A percentile compares a stretch with the other conserved stretches of the same genome.
These are phyloP conservation scores for Chrysoporthe deuterocubensis DNA, from an alignment of 2,329 filamentous ascomycete genomes.

Conservation along the genomic window DNA sequence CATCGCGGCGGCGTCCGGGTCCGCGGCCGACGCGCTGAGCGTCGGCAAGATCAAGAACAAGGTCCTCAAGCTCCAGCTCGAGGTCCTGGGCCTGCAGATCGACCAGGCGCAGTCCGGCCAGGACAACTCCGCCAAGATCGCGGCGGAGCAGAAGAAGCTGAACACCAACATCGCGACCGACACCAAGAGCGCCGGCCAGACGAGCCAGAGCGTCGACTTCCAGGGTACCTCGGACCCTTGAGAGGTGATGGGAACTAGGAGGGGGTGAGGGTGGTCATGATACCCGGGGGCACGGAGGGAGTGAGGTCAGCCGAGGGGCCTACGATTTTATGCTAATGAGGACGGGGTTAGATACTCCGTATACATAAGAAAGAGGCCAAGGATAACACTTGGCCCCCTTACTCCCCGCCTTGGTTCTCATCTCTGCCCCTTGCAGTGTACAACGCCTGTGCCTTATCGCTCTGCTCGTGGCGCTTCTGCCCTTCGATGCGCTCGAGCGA, in stretches of 20 bases:
- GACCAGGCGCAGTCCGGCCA: conserved; percentile 52
- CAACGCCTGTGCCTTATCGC: conserved; percentile 18
- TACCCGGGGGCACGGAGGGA: background rate
- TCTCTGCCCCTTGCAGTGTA: conserved; percentile 19
- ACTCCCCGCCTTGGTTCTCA: conserved; percentile 5
- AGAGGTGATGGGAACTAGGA: background rate
- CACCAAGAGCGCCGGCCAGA: conserved; percentile 39
- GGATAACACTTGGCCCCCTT: background rate
- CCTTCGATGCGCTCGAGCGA: conserved; percentile 26
- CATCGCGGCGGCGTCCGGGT: conserved; percentile 49
- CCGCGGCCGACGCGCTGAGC: conserved; percentile 50
- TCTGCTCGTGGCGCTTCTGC: conserved; percentile 20
- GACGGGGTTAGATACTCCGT: conserved; percentile 21
- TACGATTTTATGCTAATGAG: conserved; percentile 14
- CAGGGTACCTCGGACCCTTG: conserved; percentile 29
- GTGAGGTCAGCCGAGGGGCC: background rate
- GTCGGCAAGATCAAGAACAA: conserved; percentile 30
- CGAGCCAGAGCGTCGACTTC: conserved; percentile 44
- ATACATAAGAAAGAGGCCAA: too few relatives aligned
- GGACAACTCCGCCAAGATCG: conserved; percentile 48
- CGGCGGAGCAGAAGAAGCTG: conserved; percentile 54
- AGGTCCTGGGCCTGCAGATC: conserved; percentile 55
- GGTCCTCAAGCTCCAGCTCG: conserved; percentile 60
- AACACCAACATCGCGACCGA: conserved; percentile 54
- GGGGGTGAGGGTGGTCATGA: background rate